These are phyloP conservation scores for Gaillardinia entomophila DNA, from an alignment of 805 yeast species.

Conservation along the genomic window DNA sequence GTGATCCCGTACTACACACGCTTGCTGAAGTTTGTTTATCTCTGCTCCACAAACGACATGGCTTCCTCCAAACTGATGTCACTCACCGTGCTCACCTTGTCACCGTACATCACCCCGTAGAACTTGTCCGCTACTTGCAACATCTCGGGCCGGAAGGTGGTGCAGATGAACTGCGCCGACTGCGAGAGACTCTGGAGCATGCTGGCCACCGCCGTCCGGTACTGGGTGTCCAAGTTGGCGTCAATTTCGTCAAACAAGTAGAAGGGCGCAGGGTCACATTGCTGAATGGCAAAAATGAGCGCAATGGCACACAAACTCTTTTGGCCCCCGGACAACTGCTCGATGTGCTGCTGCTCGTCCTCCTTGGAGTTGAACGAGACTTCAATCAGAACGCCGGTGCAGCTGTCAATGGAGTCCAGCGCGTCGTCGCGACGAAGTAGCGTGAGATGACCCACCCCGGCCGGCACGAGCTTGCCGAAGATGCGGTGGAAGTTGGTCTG, in stretches of 20 bases:
- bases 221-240: constrained; percentile 90
- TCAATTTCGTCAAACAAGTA: constrained; percentile 95
- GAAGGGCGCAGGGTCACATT: constrained; percentile 95
- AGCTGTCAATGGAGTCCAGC: constrained; percentile 42
- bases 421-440: constrained; percentile 42
- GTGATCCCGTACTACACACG: no score
- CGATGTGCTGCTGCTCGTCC: constrained; percentile 82
- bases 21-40: no score
- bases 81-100: constrained; percentile 73
- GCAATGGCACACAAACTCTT: constrained; percentile 96
- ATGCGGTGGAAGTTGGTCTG: constrained; percentile 67
- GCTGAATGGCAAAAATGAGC: constrained; percentile 86
- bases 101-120: constrained; percentile 80
- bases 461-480: constrained; percentile 78
- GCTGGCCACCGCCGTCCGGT: constrained; percentile 79
- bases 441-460: constrained; percentile 69
- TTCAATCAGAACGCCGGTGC: constrained; percentile 75
- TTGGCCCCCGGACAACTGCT: constrained; percentile 95
- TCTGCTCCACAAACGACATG: constrained; percentile 67
- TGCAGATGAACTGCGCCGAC: constrained; percentile 87
- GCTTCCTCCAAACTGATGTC: constrained; percentile 73
- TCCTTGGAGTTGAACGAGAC: constrained; percentile 85
- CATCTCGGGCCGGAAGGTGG: constrained; percentile 94
- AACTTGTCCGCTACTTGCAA: constrained; percentile 79
- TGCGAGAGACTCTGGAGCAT: constrained; percentile 60